Conservation (phyloP, 2,329 filamentous ascomycete genomes). For the Phialocephala sp. region DNA sequence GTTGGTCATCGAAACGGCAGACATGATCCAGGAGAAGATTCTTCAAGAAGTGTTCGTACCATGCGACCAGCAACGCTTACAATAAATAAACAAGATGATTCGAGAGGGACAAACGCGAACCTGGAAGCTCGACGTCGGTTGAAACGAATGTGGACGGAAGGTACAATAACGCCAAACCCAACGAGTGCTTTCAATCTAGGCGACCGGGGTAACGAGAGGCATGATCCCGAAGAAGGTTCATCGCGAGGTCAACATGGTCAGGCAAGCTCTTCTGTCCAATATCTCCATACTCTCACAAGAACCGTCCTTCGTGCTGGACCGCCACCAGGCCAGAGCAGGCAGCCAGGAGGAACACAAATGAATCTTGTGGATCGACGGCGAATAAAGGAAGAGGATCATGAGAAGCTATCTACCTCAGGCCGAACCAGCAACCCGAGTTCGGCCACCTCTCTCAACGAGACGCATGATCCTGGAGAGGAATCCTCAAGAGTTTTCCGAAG, state of each 20-base stretch:
- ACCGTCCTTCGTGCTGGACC: neutral
- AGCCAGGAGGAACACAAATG: neutral
- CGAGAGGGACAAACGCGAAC: neutral
- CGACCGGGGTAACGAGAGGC: neutral
- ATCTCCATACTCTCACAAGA: neutral
- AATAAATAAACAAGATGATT: no score
- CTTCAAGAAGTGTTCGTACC: neutral
- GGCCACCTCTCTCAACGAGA: neutral
- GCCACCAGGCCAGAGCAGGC: neutral
- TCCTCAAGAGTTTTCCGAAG: neutral
- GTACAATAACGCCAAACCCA: neutral
- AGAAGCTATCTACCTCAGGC: neutral
- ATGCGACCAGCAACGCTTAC: no score
- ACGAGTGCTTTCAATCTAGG: neutral
- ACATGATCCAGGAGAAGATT: neutral
- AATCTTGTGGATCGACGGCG: neutral
- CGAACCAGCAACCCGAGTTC: neutral
- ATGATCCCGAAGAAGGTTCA: neutral
- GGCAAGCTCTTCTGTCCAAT: neutral
- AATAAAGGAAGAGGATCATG: neutral
- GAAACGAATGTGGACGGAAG: neutral
- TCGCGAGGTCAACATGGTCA: neutral
- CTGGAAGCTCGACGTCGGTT: neutral
- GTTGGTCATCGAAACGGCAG: neutral
- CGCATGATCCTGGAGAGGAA: neutral